Conservation (phyloP, 1,139 yeast species). For the Debaryomyces sp. region DNA sequence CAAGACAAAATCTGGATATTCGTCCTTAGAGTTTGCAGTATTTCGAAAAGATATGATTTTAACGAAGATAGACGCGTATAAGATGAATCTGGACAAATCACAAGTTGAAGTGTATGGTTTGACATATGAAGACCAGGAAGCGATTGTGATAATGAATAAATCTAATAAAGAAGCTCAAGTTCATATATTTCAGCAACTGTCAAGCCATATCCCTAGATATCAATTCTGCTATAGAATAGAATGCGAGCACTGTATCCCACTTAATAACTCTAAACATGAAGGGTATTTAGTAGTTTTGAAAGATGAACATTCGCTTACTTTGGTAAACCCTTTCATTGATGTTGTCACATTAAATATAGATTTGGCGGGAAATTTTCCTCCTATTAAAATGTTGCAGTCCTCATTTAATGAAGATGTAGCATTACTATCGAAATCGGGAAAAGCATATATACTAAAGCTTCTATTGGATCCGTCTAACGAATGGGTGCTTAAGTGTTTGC, state of each 20-base stretch:
- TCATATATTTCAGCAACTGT: conserved; percentile 49
- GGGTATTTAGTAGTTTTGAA: conserved; percentile 47
- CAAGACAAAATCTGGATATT: conserved; percentile 18
- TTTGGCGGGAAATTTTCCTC: conserved; percentile 19
- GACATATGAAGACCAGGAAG: conserved; percentile 58
- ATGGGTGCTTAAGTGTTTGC: conserved; percentile 45
- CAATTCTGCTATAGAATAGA: conserved; percentile 36
- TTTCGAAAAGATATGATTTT: conserved; percentile 68
- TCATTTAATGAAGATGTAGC: conserved; percentile 35
- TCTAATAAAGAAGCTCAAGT: conserved; percentile 43
- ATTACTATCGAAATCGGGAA: conserved; percentile 24
- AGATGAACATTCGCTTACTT: conserved; percentile 34
- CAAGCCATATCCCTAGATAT: conserved; percentile 35
- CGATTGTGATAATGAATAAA: conserved; percentile 49
- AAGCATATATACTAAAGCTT: conserved; percentile 36
- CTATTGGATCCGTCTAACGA: conserved; percentile 50
- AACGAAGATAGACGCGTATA: conserved; percentile 57
- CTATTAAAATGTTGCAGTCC: conserved; percentile 24
- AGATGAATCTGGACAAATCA: conserved; percentile 28
- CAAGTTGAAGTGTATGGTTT: conserved; percentile 48
- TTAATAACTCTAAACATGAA: conserved; percentile 32
- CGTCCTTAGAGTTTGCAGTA: conserved; percentile 26
- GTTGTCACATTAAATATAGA: conserved; percentile 49
- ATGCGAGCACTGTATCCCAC: conserved; percentile 46
- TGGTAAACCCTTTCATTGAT: conserved; percentile 69